Evolutionary conservation across 192 early-diverging fungal genomes (phyloP), one percentile per base, ranked within the genome.

Genomic region (Dissophora globulifera): DNA sequence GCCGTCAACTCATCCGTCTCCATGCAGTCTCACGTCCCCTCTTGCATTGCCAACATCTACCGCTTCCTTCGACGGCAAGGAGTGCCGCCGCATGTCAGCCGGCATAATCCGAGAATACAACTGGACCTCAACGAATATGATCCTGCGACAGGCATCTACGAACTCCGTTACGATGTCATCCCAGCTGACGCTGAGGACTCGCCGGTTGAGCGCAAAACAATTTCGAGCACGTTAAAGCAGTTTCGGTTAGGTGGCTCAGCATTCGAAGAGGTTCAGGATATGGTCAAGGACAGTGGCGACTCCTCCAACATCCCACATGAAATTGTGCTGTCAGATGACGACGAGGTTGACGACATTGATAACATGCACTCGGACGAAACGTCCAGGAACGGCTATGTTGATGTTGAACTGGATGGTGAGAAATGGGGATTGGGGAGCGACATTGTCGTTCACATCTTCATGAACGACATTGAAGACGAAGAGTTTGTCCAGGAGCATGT

Each of bases 391-490:
- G 69, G 62, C 1, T 79, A 69, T 51, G 78, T 79, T 7, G 78
- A 79, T 42, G 78, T 79, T 2, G 78, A 79, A 35, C 43, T 79
- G 57, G 78, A 79, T 49, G 78, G 78, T 11, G 78, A 79, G 35
- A 60, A 51, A 31, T 79, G 78, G 78, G 78, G 68, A 1, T 16
- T 61, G 19, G 78, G 78, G 15, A 66, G 58, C 30, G 78, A 79
- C 3, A 71, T 79, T 55, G 62, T 69, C 0, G 69, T 79, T 4
- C 67, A 69, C 31, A 71, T 79, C 35, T 70, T 79, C 33, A 71
- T 79, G 62, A 79, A 79, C 50, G 78, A 79, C 22, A 69, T 69
- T 25, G 78, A 69, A 38, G 67, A 69, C 23, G 78, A 79, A 31
- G 78, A 69, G 41, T 79, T 71, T 67, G 67, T 71, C 1, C 78